A percentile compares a stretch with the other conserved stretches of the same genome.
Conservation (phyloP, 2,329 filamentous ascomycete genomes). For the Colletotrichum gloeosporioides region DNA sequence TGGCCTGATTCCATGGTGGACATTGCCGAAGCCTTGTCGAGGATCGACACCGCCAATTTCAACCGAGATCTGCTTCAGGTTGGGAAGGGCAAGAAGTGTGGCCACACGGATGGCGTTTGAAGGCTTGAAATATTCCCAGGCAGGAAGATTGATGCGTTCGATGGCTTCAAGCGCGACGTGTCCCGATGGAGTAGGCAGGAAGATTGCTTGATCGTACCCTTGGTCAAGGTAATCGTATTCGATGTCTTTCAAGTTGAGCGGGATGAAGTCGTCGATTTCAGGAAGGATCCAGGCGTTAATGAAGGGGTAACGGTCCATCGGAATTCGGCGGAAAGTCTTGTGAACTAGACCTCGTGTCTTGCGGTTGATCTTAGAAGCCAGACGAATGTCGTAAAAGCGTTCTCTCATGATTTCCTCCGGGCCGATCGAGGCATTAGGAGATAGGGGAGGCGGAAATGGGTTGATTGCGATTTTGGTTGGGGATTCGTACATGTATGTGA, state of each 20-base stretch:
- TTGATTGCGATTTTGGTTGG: neutral
- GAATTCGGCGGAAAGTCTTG: neutral
- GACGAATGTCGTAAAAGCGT: neutral
- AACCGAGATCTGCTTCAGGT: neutral
- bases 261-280: neutral
- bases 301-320: neutral
- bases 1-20: neutral
- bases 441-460: neutral
- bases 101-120: neutral
- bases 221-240: neutral
- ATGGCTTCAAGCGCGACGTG: neutral
- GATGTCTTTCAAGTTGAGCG: neutral
- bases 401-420: neutral
- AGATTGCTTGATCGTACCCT: neutral
- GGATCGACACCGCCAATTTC: neutral
- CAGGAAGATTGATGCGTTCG: neutral
- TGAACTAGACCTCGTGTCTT: neutral
- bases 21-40: neutral
- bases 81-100: neutral
- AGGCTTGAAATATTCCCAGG: neutral
- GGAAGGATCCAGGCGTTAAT: neutral
- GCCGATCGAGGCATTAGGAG: neutral
- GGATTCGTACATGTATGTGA: neutral
- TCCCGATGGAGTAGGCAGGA: neutral
- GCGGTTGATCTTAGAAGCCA: neutral